Evolutionary conservation across 768 basidiomycete species (phyloP).

Genomic region (Boletus sp.): DNA sequence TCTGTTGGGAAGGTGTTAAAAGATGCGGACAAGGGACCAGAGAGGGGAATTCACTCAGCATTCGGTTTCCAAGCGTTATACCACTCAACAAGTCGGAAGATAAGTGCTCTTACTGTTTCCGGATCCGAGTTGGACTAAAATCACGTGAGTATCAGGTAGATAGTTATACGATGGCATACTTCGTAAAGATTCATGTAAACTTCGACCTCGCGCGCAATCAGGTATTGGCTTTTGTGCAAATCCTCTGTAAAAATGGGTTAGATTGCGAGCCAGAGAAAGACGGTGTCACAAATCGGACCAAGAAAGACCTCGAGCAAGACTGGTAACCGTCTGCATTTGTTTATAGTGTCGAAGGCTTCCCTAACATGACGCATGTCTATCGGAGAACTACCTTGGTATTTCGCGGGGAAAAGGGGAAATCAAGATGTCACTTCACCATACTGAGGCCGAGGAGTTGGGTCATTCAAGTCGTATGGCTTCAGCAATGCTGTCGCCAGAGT

Average conservation of each 20-base stretch:
- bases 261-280: background rate
- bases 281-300: constrained; percentile 39
- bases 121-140: constrained; percentile 46
- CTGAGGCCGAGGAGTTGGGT: constrained; percentile 28
- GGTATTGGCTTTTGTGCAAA: constrained; percentile 53
- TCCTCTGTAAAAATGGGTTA: constrained; percentile 44
- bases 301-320: constrained; percentile 69
- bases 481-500: constrained; percentile 50
- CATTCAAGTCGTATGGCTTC: constrained; percentile 51
- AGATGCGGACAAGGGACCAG: background rate
- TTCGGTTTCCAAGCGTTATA: constrained; percentile 72
- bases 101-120: constrained; percentile 48
- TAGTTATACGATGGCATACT: constrained; percentile 34
- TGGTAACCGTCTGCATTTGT: constrained; percentile 56
- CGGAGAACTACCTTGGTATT: background rate
- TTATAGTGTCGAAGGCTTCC: constrained; percentile 56
- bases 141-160: background rate
- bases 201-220: constrained; percentile 60
- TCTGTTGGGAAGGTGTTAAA: constrained; percentile 34
- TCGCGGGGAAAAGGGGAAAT: background rate
- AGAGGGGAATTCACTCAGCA: constrained; percentile 46
- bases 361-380: constrained; percentile 49
- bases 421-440: constrained; percentile 23
- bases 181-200: constrained; percentile 59
- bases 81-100: constrained; percentile 66